phyloP scores from a whole-genome alignment of 495 filamentous ascomycete species.

The Podospora conica region DNA sequence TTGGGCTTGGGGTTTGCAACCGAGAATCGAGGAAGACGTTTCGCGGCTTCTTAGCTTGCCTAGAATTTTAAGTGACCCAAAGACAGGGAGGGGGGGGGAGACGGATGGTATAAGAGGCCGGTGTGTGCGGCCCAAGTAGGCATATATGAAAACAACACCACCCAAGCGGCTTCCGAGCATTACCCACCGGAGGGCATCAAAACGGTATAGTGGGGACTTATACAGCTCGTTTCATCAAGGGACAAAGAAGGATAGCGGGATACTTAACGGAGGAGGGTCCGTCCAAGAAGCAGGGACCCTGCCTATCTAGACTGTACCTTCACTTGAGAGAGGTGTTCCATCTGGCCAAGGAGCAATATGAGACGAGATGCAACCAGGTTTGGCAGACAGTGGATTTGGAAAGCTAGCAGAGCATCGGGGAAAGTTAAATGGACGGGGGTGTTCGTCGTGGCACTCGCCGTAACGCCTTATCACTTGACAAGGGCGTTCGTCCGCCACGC shows the following conservation, averaged over 20 bases:
- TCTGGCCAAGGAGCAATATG: not conserved
- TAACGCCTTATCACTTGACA: constrained; percentile 29
- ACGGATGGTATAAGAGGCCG: not conserved
- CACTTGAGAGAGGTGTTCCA: constrained; percentile 2
- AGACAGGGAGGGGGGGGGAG: not conserved
- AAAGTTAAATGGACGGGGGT: constrained; percentile 22
- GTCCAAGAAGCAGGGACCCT: constrained; percentile 1
- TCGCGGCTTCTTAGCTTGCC: not conserved
- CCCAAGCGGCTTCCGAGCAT: constrained; percentile 11
- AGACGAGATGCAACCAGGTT: constrained; percentile 5
- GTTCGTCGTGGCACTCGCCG: not conserved
- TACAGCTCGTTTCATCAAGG: not conserved
- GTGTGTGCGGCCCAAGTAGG: not conserved
- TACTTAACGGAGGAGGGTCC: constrained; percentile 7
- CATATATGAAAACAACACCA: not conserved
- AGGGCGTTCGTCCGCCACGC: constrained; percentile 15
- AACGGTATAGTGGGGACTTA: not conserved
- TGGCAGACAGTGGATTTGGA: constrained; percentile 24
- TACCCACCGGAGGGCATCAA: constrained; percentile 12
- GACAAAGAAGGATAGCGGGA: not conserved
- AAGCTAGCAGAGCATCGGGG: constrained; percentile 22
- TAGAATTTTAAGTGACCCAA: not conserved
- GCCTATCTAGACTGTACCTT: not conserved
- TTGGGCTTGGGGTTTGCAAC: not conserved
- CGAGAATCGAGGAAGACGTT: not conserved